Base-by-base conservation (phyloP, 805 yeast species). In the Crinitomyces ghanaensis region DNA sequence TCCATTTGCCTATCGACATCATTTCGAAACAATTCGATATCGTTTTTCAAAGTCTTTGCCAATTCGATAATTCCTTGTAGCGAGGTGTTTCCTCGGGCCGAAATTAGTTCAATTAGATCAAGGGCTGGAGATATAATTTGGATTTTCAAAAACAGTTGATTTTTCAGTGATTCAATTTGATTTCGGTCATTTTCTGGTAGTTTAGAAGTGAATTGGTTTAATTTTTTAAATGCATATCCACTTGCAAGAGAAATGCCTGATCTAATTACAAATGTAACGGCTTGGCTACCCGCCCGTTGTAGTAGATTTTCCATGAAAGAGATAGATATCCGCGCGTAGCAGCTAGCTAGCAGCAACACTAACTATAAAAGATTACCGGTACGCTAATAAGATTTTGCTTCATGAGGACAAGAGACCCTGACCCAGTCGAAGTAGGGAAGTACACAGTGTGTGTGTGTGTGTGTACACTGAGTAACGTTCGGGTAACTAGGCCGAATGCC, bases 271-370 rank as follows among this genome's bases (percentile, higher is more conserved):
- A 80, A 76, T 2, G 83, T 68, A n/a, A 80, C 80, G 1, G 82
- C 81, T 43, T 79, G 85, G 32, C 71, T 72, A 19, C 85, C 79
- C 2, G 91, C 91, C 54, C n/a, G n/a, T n/a, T n/a, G n/a, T n/a
- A n/a, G n/a, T n/a, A n/a, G n/a, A n/a, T n/a, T n/a, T n/a, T n/a
- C n/a, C n/a, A n/a, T n/a, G n/a, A n/a, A n/a, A n/a, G n/a, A n/a
- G n/a, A n/a, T n/a, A n/a, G n/a, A n/a, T n/a, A n/a, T n/a, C n/a
- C n/a, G n/a, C n/a, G n/a, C n/a, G n/a, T n/a, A n/a, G n/a, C n/a
- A n/a, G n/a, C n/a, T n/a, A n/a, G n/a, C n/a, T n/a, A n/a, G n/a
- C n/a, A n/a, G n/a, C n/a, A n/a, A n/a, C n/a, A n/a, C n/a, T n/a
- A n/a, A n/a, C n/a, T n/a, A n/a, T n/a, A n/a, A 23, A n/a, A 21